phyloP scores from a whole-genome alignment of 805 yeast species.

The Suhomyces sp. region DNA sequence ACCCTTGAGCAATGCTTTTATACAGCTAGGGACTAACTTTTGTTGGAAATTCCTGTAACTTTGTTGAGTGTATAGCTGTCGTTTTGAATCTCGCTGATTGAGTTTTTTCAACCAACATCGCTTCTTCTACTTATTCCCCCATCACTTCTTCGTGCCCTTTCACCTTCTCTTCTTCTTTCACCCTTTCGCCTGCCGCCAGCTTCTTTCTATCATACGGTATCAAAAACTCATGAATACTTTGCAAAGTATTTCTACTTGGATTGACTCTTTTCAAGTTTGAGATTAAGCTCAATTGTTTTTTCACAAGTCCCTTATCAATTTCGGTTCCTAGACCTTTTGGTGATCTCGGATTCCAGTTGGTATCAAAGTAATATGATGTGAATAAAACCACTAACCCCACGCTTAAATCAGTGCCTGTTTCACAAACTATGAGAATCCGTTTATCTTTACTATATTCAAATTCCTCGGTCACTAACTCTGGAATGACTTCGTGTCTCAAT shows the following conservation, averaged over 20 bases:
- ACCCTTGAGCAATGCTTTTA: no score
- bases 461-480: conserved; percentile 11
- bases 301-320: conserved; percentile 51
- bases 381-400: conserved; percentile 57
- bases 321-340: conserved; percentile 12
- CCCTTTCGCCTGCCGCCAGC: no score
- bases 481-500: conserved; percentile 46
- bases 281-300: conserved; percentile 54
- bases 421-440: conserved; percentile 53
- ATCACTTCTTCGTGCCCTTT: no score
- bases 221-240: conserved; percentile 60
- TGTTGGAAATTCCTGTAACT: no score
- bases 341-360: conserved; percentile 35
- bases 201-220: no score
- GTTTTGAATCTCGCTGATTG: no score
- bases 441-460: conserved; percentile 15
- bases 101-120: no score
- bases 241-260: conserved; percentile 77
- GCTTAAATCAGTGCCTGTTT: conserved; percentile 64
- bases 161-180: no score
- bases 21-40: no score
- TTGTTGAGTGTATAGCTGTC: no score
- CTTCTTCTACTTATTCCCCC: no score
- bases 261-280: conserved; percentile 52
- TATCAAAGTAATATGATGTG: conserved; percentile 46